phyloP scores from a whole-genome alignment of 305 asterid genomes.

The Fraxinus platypoda region DNA sequence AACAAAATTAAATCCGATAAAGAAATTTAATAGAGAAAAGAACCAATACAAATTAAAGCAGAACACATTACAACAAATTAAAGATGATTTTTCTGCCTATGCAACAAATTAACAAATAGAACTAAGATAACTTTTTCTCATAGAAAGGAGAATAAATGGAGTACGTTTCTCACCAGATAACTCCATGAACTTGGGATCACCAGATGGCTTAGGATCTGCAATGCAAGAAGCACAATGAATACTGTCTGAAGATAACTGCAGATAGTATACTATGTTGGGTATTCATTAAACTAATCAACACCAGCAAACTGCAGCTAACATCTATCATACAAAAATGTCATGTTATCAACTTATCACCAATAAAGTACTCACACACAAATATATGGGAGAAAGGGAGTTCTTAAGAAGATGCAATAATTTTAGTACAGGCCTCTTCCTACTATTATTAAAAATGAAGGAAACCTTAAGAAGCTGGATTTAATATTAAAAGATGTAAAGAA shows the following conservation, averaged over 20 bases:
- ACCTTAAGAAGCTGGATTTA: not conserved
- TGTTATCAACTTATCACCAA: constrained; percentile 6
- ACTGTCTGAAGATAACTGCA: not conserved
- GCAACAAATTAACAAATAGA: constrained; percentile 15
- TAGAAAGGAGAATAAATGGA: constrained; percentile 23
- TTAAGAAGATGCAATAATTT: not conserved
- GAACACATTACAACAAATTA: not conserved
- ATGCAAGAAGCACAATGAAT: constrained; percentile 23
- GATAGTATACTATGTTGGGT: not conserved
- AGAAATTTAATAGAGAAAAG: not conserved
- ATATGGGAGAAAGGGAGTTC: constrained; percentile 5
- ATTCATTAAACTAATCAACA: not conserved
- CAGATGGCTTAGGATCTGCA: constrained; percentile 80
- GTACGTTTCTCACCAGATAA: constrained; percentile 64
- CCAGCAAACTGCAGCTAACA: not conserved
- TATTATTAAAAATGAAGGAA: not conserved
- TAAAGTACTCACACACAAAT: not conserved
- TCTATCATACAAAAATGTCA: constrained; percentile 1
- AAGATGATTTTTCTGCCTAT: constrained; percentile 1
- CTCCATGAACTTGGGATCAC: constrained; percentile 77
- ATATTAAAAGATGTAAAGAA: not conserved
- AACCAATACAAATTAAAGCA: not conserved
- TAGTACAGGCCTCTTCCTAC: not conserved
- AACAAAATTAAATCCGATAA: constrained; percentile 12
- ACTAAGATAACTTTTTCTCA: constrained; percentile 9